Evolutionary conservation across 768 basidiomycete species (phyloP).

Genomic region (Termitomyces sp.): DNA sequence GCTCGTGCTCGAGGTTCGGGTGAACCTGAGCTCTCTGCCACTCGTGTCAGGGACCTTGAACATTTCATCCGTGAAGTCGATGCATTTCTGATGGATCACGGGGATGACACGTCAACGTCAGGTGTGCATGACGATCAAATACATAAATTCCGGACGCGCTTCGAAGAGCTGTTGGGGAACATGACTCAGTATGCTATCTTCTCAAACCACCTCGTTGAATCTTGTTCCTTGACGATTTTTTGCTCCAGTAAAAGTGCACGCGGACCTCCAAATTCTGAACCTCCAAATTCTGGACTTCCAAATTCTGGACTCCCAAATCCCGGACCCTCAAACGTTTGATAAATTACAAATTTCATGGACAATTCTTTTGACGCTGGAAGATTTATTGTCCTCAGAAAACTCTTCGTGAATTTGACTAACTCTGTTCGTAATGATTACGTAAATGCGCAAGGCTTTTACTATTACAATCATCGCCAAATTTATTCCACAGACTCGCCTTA

Average conservation of each 20-base stretch:
- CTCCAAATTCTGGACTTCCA: too few species aligned
- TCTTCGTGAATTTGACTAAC: too few species aligned
- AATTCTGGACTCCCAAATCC: too few species aligned
- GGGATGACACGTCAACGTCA: conserved; percentile 31
- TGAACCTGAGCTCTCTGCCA: conserved; percentile 62
- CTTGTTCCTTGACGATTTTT: not conserved
- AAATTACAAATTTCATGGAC: not conserved
- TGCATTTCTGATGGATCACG: conserved; percentile 58
- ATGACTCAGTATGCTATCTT: conserved; percentile 8
- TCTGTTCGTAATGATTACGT: too few species aligned
- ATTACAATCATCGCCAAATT: too few species aligned
- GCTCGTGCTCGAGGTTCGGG: conserved; percentile 66
- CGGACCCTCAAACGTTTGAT: not conserved
- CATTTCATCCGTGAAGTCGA: conserved; percentile 61
- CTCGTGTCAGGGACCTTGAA: conserved; percentile 58
- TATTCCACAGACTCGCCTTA: too few species aligned
- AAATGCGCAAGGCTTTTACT: too few species aligned
- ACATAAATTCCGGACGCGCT: conserved; percentile 31
- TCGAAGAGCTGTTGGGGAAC: conserved; percentile 48
- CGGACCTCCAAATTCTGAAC: not conserved
- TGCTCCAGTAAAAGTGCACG: not conserved
- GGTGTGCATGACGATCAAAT: conserved; percentile 35
- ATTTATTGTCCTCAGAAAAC: not conserved
- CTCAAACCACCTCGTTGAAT: not conserved
- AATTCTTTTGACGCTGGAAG: not conserved